phyloP scores from a whole-genome alignment of 495 filamentous ascomycete genomes.

The Penicillium goetzii region DNA sequence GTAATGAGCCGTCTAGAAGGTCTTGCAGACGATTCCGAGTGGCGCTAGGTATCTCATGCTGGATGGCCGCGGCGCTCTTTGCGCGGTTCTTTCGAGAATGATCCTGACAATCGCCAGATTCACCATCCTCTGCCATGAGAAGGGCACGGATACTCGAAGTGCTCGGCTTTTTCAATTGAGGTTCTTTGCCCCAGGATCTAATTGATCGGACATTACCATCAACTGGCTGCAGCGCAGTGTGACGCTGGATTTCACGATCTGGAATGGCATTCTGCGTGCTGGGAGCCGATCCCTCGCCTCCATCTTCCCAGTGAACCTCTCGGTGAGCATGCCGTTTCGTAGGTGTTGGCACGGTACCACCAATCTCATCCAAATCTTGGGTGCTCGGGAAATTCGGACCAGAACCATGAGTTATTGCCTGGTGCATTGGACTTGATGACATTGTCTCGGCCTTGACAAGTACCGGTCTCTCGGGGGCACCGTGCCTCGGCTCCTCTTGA shows the following conservation, averaged over 20 bases:
- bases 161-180: constrained; percentile 18
- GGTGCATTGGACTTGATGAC: constrained; percentile 46
- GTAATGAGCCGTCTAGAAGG: constrained; percentile 42
- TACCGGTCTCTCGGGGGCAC: constrained; percentile 23
- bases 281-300: background rate
- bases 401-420: constrained; percentile 7
- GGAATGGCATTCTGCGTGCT: background rate
- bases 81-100: background rate
- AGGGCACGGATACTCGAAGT: constrained; percentile 29
- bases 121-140: constrained; percentile 49
- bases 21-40: constrained; percentile 34
- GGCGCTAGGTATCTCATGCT: background rate
- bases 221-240: constrained; percentile 29
- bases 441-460: constrained; percentile 39
- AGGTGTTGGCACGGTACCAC: constrained; percentile 64
- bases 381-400: constrained; percentile 44
- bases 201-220: constrained; percentile 26
- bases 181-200: background rate
- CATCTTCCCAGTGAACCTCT: constrained; percentile 16
- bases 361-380: constrained; percentile 76
- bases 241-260: constrained; percentile 2
- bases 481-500: background rate
- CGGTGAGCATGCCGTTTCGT: constrained; percentile 51
- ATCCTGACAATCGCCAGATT: constrained; percentile 21
- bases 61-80: background rate